phyloP scores from a whole-genome alignment of 805 yeast genomes.

The Metschnikowia bowlesiae region DNA sequence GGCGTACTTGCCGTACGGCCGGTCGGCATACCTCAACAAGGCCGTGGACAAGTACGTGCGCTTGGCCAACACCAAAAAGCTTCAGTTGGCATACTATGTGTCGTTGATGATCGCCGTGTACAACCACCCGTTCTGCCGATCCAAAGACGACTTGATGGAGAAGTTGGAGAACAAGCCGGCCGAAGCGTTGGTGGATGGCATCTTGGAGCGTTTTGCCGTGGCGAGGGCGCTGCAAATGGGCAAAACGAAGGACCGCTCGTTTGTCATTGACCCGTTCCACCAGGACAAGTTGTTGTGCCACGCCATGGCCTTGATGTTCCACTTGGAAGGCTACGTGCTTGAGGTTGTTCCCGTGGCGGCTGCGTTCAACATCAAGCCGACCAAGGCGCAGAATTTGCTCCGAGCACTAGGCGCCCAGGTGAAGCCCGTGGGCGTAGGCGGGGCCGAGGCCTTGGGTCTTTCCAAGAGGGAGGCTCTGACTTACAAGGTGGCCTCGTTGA shows the following conservation, averaged over 20 bases:
- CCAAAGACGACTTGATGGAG: slow-evolving; percentile 55
- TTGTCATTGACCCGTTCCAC: slow-evolving; percentile 76
- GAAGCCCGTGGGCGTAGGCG: slow-evolving; percentile 66
- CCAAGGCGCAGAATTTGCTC: slow-evolving; percentile 62
- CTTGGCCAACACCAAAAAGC: slow-evolving; percentile 47
- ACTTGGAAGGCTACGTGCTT: slow-evolving; percentile 68
- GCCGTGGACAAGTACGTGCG: slow-evolving; percentile 38
- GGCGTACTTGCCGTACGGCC: slow-evolving; percentile 58
- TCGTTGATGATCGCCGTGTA: slow-evolving; percentile 79
- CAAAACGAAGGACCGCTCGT: slow-evolving; percentile 71
- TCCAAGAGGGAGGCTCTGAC: slow-evolving; percentile 55
- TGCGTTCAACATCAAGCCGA: slow-evolving; percentile 77
- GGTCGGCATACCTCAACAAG: slow-evolving; percentile 53
- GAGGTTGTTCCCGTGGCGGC: slow-evolving; percentile 79
- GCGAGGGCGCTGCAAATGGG: slow-evolving; percentile 48
- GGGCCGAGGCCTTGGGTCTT: slow-evolving; percentile 69
- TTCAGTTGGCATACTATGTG: slow-evolving; percentile 73
- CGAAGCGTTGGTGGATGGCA: slow-evolving; percentile 64
- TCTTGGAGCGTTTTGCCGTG: slow-evolving; percentile 69
- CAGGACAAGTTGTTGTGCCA: slow-evolving; percentile 85
- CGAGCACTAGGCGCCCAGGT: slow-evolving; percentile 79
- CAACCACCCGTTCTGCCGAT: slow-evolving; percentile 59
- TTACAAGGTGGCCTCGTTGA: slow-evolving; percentile 76
- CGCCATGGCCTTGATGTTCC: slow-evolving; percentile 66
- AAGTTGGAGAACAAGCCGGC: slow-evolving; percentile 64